These are phyloP conservation scores for Melianthus villosus DNA, from an alignment of 441 rosid species.

Conservation along the genomic window DNA sequence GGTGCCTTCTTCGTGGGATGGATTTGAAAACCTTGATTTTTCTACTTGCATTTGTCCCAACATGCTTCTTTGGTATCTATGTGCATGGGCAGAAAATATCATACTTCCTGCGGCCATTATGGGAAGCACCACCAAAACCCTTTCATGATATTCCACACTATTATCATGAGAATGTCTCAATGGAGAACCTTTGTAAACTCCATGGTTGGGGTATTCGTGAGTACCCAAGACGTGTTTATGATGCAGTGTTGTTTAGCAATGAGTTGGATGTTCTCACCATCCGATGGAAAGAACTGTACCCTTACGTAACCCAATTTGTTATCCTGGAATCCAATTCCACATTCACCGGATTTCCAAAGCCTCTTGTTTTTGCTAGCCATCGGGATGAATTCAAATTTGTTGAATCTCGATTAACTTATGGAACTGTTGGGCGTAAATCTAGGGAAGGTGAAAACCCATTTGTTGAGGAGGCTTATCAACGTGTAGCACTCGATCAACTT, in stretches of 20 bases:
- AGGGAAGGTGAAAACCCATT: slow-evolving; percentile 78
- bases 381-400: slow-evolving; percentile 54
- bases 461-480: slow-evolving; percentile 71
- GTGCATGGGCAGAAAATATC: slow-evolving; percentile 81
- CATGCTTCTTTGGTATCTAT: slow-evolving; percentile 49
- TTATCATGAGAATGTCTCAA: slow-evolving; percentile 25
- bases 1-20: slow-evolving; percentile 63
- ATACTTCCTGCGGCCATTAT: slow-evolving; percentile 63
- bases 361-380: slow-evolving; percentile 44
- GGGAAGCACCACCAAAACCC: slow-evolving; percentile 80
- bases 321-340: slow-evolving; percentile 81
- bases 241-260: slow-evolving; percentile 73
- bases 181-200: slow-evolving; percentile 57
- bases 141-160: slow-evolving; percentile 79
- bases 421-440: slow-evolving; percentile 61
- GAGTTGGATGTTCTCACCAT: slow-evolving; percentile 62
- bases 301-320: slow-evolving; percentile 64
- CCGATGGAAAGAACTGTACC: slow-evolving; percentile 76
- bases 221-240: slow-evolving; percentile 69
- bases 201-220: slow-evolving; percentile 80
- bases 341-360: slow-evolving; percentile 59
- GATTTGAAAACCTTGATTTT: slow-evolving; percentile 44
- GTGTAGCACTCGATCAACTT: slow-evolving; percentile 72
- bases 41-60: slow-evolving; percentile 49
- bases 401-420: slow-evolving; percentile 68